phyloP scores from a whole-genome alignment of 768 basidiomycete genomes.

The Coprinellus micaceus region DNA sequence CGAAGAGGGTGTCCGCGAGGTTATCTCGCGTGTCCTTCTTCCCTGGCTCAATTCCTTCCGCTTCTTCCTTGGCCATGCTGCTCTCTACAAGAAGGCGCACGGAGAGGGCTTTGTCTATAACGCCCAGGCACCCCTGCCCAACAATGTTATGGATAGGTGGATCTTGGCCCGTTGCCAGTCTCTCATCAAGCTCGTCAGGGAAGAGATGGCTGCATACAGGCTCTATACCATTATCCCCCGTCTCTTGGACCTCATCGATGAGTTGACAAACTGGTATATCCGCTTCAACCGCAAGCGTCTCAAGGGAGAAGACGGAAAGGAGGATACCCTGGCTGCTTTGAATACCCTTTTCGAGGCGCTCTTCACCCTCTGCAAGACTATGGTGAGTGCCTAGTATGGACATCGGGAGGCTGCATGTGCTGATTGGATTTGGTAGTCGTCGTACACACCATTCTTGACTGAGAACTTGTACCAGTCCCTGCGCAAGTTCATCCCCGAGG shows the following conservation, averaged over 20 bases:
- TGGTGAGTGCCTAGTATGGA: conserved; percentile 66
- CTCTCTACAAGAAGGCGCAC: conserved; percentile 76
- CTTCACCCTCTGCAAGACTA: conserved; percentile 90
- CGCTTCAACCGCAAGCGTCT: conserved; percentile 95
- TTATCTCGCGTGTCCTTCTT: conserved; percentile 91
- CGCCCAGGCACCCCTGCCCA: conserved; percentile 75
- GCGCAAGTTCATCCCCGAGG: conserved; percentile 77
- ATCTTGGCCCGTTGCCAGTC: conserved; percentile 98
- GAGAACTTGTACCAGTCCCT: conserved; percentile 95
- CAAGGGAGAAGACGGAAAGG: conserved; percentile 90
- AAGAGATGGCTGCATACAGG: conserved; percentile 97
- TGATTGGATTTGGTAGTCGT: conserved; percentile 55
- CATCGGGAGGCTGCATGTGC: no score
- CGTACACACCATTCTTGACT: conserved; percentile 96
- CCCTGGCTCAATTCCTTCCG: conserved; percentile 99
- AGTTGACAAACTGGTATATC: conserved; percentile 99
- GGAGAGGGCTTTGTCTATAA: conserved; percentile 82
- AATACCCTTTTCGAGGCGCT: conserved; percentile 96
- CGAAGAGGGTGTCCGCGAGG: conserved; percentile 96
- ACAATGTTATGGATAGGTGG: conserved; percentile 99
- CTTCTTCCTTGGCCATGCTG: conserved; percentile 96
- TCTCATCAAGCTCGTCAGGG: conserved; percentile 83
- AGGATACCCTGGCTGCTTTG: conserved; percentile 83
- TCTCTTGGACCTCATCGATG: conserved; percentile 86
- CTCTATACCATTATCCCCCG: conserved; percentile 98